Evolutionary conservation across 306 rosid genomes (phyloP).

Genomic region (Canavalia gladiata): DNA sequence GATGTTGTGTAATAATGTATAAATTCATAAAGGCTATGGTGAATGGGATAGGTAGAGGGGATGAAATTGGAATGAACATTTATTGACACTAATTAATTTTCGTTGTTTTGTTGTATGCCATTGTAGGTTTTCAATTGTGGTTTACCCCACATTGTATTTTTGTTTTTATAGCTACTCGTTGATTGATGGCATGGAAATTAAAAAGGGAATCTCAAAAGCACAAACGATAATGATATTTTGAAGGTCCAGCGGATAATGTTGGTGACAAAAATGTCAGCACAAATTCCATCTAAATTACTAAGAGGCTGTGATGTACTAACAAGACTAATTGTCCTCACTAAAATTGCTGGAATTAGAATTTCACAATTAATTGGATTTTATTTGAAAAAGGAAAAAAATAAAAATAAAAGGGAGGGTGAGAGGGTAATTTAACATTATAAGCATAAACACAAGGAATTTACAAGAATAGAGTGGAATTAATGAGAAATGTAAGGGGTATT

Average conservation of each 20-base stretch:
- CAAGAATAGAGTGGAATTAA: slow-evolving; percentile 42
- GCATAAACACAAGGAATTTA: background rate
- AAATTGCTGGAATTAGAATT: slow-evolving; percentile 1
- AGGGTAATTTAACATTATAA: background rate
- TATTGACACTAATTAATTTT: slow-evolving; percentile 30
- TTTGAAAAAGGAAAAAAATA: background rate
- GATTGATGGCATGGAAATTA: slow-evolving; percentile 23
- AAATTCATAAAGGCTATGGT: background rate
- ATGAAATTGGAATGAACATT: slow-evolving; percentile 11
- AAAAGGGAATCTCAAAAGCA: slow-evolving; percentile 4
- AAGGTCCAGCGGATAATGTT: slow-evolving; percentile 3
- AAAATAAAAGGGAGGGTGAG: background rate
- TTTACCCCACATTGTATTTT: slow-evolving; percentile 40
- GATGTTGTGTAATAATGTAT: background rate
- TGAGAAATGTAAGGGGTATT: slow-evolving; percentile 45
- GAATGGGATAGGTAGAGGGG: background rate
- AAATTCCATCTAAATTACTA: slow-evolving; percentile 8
- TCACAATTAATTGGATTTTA: background rate
- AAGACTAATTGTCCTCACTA: background rate
- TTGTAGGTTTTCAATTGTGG: slow-evolving; percentile 18
- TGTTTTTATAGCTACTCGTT: slow-evolving; percentile 36
- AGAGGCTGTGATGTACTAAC: background rate
- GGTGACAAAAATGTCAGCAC: slow-evolving; percentile 26
- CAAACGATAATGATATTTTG: slow-evolving; percentile 25
- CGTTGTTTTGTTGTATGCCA: background rate